Conservation (phyloP, 805 yeast genomes). For the Metschnikowia kofuensis region DNA sequence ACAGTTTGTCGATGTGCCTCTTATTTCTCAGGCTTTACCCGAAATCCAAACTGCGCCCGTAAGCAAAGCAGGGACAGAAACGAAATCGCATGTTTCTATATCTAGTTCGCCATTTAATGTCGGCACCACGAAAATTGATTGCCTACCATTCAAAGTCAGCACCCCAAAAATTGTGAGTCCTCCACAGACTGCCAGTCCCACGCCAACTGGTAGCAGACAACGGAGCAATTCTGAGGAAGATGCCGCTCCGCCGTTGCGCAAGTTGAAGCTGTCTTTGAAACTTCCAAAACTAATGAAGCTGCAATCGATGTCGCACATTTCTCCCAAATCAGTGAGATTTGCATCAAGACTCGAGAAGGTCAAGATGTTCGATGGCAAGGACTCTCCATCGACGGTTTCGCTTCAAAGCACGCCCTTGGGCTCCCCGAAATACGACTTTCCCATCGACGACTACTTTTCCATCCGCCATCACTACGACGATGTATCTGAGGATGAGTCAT, state of each 20-base stretch:
- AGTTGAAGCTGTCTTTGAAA: slow-evolving; percentile 24
- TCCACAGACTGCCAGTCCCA: too few species aligned
- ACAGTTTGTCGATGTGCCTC: slow-evolving; percentile 1
- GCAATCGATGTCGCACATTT: slow-evolving; percentile 27
- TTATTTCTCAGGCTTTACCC: not conserved
- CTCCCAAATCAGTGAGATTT: slow-evolving; percentile 57
- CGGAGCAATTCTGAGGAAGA: not conserved
- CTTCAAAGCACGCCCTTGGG: slow-evolving; percentile 49
- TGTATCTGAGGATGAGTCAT: slow-evolving; percentile 22
- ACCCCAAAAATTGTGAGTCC: too few species aligned
- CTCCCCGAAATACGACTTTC: slow-evolving; percentile 24
- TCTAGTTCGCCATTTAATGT: too few species aligned
- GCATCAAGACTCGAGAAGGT: slow-evolving; percentile 59
- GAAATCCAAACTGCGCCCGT: not conserved
- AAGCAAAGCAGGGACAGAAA: not conserved
- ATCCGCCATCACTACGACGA: slow-evolving; percentile 21
- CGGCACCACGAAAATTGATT: too few species aligned
- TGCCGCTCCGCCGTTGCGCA: slow-evolving; percentile 15
- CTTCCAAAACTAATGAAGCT: slow-evolving; percentile 21
- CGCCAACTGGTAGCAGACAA: not conserved
- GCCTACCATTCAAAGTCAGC: too few species aligned
- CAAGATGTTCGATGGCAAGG: slow-evolving; percentile 60
- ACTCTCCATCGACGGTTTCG: slow-evolving; percentile 64
- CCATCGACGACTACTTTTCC: slow-evolving; percentile 25
- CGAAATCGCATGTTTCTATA: too few species aligned